A percentile compares a stretch with the other conserved stretches of the same genome.
These are phyloP conservation scores for Colletotrichum horii DNA, from an alignment of 2,329 filamentous ascomycete species.

Conservation along the genomic window DNA sequence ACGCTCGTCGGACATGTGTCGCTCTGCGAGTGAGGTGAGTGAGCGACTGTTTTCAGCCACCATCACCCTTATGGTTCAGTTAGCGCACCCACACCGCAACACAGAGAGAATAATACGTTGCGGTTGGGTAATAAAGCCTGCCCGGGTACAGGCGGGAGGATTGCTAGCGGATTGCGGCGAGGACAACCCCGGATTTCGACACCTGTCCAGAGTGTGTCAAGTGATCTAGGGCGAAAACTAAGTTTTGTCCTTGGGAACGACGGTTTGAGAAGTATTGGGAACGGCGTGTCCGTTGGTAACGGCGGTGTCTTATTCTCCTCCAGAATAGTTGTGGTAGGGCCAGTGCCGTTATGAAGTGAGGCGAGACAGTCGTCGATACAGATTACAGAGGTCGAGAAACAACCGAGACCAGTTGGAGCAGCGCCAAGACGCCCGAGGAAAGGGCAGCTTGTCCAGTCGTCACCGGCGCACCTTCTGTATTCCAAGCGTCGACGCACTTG, in stretches of 20 bases:
- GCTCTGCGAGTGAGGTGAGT: background rate
- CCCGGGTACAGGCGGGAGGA: background rate
- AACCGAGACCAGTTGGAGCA: background rate
- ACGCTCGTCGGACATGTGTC: background rate
- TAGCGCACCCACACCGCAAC: background rate
- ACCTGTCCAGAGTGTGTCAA: slow-evolving; percentile 11
- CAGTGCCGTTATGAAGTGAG: background rate
- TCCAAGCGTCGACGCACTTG: background rate
- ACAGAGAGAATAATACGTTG: background rate
- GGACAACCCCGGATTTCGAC: background rate
- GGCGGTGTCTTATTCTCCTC: background rate
- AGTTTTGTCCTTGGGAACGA: background rate
- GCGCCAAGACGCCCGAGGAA: background rate
- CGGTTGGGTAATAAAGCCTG: background rate
- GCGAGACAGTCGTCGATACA: background rate
- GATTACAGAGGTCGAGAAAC: background rate
- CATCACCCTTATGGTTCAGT: background rate
- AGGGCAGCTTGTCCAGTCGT: background rate
- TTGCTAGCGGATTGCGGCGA: background rate
- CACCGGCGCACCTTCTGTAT: background rate
- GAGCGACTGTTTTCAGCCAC: background rate
- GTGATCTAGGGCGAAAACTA: slow-evolving; percentile 6
- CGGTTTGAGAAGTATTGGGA: background rate
- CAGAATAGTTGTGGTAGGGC: background rate
- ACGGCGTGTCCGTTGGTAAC: background rate